Evolutionary conservation across 495 filamentous ascomycete species (phyloP).

Genomic region (Hypoxylon perforatum): DNA sequence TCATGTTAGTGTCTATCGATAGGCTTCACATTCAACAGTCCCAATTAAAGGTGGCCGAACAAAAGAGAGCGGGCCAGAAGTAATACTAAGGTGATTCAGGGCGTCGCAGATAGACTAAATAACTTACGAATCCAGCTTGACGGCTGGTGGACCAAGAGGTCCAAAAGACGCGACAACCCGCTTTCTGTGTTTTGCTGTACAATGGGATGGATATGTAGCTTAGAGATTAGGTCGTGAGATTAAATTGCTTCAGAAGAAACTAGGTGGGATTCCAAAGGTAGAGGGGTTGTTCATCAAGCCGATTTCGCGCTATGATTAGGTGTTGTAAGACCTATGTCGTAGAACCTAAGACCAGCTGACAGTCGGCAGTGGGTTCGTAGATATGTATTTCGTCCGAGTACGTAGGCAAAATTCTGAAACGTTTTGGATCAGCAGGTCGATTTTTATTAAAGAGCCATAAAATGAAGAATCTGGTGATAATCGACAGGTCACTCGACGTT

Average conservation of each 20-base stretch:
- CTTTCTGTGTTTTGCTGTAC: conserved; percentile 33
- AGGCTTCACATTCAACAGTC: conserved; percentile 4
- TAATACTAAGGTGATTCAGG: not conserved
- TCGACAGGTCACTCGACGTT: conserved; percentile 21
- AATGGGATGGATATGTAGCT: conserved; percentile 33
- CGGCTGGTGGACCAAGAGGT: conserved; percentile 46
- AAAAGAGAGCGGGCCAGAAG: not conserved
- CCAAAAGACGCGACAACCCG: conserved; percentile 38
- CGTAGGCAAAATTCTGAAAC: conserved; percentile 22
- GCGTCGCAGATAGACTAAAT: not conserved
- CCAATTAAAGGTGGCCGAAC: conserved; percentile 1
- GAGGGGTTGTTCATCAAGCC: conserved; percentile 29
- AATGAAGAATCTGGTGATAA: conserved; percentile 8
- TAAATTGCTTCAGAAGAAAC: conserved; percentile 17
- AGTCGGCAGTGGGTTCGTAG: conserved; percentile 19
- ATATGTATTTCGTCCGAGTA: conserved; percentile 13
- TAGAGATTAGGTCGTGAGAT: conserved; percentile 26
- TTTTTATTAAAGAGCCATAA: conserved; percentile 15
- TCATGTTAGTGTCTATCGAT: conserved; percentile 43
- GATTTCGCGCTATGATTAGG: conserved; percentile 28
- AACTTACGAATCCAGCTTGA: conserved; percentile 52
- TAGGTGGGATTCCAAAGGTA: conserved; percentile 21
- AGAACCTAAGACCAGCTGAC: conserved; percentile 35
- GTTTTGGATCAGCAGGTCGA: conserved; percentile 26
- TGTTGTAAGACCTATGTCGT: conserved; percentile 40